Percentiles rank a stretch among this genome's conserved stretches.
These are phyloP conservation scores for Pleurotus sapidus DNA, from an alignment of 768 basidiomycete species.

Conservation along the genomic window DNA sequence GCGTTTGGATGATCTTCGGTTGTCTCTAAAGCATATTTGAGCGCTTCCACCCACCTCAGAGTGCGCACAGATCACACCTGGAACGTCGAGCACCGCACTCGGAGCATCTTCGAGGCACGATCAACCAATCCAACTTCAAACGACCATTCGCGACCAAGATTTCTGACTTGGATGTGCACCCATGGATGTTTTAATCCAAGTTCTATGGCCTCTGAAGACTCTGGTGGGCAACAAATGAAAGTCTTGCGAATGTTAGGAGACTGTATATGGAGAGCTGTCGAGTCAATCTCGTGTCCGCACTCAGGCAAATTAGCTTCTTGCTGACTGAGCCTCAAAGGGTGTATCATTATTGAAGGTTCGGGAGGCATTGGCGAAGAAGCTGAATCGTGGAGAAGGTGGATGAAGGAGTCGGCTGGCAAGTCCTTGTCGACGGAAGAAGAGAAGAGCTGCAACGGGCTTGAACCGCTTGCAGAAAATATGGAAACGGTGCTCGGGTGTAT, in stretches of 20 bases:
- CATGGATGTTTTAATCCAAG: conserved; percentile 68
- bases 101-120: conserved; percentile 52
- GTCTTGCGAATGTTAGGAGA: conserved; percentile 70
- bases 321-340: conserved; percentile 24
- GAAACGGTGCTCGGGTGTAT: conserved; percentile 67
- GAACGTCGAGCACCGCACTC: conserved; percentile 73
- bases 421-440: conserved; percentile 40
- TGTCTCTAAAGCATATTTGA: conserved; percentile 37
- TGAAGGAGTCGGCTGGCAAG: conserved; percentile 59
- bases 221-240: conserved; percentile 61
- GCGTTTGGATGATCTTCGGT: conserved; percentile 44
- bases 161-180: conserved; percentile 74
- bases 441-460: conserved; percentile 61
- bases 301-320: conserved; percentile 16
- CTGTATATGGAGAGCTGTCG: conserved; percentile 77
- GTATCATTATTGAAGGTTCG: conserved; percentile 44
- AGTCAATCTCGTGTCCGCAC: conserved; percentile 40
- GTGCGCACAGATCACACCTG: conserved; percentile 49
- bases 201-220: conserved; percentile 16
- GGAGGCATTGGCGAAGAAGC: conserved; percentile 49
- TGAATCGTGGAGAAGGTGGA: conserved; percentile 61
- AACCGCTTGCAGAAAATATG: conserved; percentile 71
- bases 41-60: background rate
- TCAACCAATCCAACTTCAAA: conserved; percentile 78
- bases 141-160: conserved; percentile 66